Evolutionary conservation across 257 asterid species (phyloP).

Genomic region (Fraxinus excelsior): DNA sequence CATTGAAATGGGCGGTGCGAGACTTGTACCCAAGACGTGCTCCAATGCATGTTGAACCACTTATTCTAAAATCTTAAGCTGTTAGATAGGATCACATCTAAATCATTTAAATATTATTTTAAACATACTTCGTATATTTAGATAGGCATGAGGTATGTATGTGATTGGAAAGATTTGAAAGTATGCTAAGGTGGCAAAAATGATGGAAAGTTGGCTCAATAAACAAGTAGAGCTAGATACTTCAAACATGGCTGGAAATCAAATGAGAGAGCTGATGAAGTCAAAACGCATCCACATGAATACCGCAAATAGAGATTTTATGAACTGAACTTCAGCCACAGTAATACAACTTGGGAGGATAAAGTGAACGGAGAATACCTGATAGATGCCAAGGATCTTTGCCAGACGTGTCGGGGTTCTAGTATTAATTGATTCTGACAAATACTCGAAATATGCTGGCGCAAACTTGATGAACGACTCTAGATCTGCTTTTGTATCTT

Average conservation of each 20-base stretch:
- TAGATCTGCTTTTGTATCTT: slow-evolving; percentile 71
- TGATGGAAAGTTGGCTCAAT: neutral
- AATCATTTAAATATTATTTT: no score
- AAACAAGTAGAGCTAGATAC: neutral
- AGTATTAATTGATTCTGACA: slow-evolving; percentile 54
- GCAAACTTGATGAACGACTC: slow-evolving; percentile 74
- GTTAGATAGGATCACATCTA: no score
- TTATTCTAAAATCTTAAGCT: no score
- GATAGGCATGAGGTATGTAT: neutral
- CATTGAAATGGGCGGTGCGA: no score
- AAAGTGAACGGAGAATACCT: slow-evolving; percentile 46
- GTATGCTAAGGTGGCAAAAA: neutral
- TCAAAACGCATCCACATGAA: neutral
- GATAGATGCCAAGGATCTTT: slow-evolving; percentile 78
- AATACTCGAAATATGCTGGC: slow-evolving; percentile 66
- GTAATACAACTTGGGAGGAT: neutral
- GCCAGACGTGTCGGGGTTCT: slow-evolving; percentile 81
- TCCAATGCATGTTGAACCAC: no score
- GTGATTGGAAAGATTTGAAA: slow-evolving; percentile 13
- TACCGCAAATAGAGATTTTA: neutral
- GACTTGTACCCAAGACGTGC: no score
- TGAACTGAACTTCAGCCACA: neutral
- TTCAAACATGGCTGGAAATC: neutral
- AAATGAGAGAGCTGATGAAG: neutral
- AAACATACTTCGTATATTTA: neutral